phyloP scores from a whole-genome alignment of 345 rosid species.

The Pseudoturritis turrita region DNA sequence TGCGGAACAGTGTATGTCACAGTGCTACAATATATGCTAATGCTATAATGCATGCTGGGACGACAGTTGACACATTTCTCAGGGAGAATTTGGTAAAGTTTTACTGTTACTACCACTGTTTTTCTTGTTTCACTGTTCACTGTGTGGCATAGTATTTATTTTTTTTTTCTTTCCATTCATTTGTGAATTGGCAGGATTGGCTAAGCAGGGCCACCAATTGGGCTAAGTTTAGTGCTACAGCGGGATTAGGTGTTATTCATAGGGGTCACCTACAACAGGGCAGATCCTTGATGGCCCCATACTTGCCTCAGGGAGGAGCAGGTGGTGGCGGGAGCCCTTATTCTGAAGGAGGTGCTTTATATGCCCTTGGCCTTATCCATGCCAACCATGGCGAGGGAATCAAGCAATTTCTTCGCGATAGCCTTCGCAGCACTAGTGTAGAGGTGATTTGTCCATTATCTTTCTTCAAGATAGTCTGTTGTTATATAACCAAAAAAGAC shows the following conservation, averaged over 20 bases:
- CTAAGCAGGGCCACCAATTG: slow-evolving; percentile 98
- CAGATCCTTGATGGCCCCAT: slow-evolving; percentile 89
- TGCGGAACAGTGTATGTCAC: slow-evolving; percentile 98
- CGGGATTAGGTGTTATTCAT: slow-evolving; percentile 98
- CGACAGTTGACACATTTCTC: slow-evolving; percentile 96
- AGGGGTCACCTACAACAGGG: slow-evolving; percentile 97
- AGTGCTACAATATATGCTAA: slow-evolving; percentile 98
- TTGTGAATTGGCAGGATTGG: slow-evolving; percentile 72
- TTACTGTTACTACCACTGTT: background rate
- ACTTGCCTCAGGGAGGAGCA: slow-evolving; percentile 91
- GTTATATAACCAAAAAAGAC: background rate
- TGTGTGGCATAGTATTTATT: slow-evolving; percentile 10
- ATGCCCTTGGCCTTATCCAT: slow-evolving; percentile 96
- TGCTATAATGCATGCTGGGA: slow-evolving; percentile 99
- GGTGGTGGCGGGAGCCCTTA: slow-evolving; percentile 91
- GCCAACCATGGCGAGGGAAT: slow-evolving; percentile 99
- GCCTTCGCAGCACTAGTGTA: slow-evolving; percentile 71
- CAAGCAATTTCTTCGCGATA: slow-evolving; percentile 87
- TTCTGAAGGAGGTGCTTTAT: slow-evolving; percentile 95
- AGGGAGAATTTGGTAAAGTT: slow-evolving; percentile 87
- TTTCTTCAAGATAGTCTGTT: background rate
- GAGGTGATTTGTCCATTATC: slow-evolving; percentile 46
- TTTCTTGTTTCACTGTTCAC: background rate
- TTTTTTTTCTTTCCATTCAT: background rate
- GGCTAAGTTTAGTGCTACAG: slow-evolving; percentile 99